Evolutionary conservation across 352 stramenopile species (phyloP), one percentile per base, ranked within the genome.

Genomic region (Thalassiosira hispida): DNA sequence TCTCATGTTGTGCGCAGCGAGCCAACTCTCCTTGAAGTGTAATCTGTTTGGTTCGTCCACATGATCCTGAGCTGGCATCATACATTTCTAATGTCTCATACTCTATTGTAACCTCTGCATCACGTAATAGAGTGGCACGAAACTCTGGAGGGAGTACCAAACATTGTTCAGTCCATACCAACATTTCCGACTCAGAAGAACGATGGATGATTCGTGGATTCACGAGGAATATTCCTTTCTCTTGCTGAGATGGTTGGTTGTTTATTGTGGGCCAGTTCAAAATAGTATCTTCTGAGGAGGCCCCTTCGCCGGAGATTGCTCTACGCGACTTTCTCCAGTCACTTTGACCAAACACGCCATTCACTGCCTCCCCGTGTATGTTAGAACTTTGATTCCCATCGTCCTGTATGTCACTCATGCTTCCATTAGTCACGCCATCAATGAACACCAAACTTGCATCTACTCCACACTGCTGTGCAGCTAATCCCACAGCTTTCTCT

Each of bases 401-500:
- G 8, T 38, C 31, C 3, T 9, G 8, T 38, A 8, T 8, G 31
- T 38, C 31, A 38, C 31, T 38, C 31, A 3, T 9, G 3, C 31
- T 38, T 38, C 31, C 31, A 38, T 38, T 8, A 38, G 8, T 62
- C 8, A 64, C 38, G 27, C 56, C 55, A 59, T 92, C 77, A 46
- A 94, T 77, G 49, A 82, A 91, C 11, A 94, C 70, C 31, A 94
- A 79, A 40, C 77, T 76, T 2, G 61, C 83, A 79, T 92, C 73
- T 8, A 94, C 53, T 18, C 89, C 89, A 77, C 89, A 94, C 74
- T 94, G 89, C 62, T 92, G 83, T 14, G 89, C 89, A 16, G 89
- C 89, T 18, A 94, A 71, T 42, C 89, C 89, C 3, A 92, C 85
- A 7, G 89, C 89, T 1, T 74, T 67, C 40, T 91, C 55, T 18